These are phyloP conservation scores for Colletotrichum abscissum DNA, from an alignment of 2,329 filamentous ascomycete species.

Conservation along the genomic window DNA sequence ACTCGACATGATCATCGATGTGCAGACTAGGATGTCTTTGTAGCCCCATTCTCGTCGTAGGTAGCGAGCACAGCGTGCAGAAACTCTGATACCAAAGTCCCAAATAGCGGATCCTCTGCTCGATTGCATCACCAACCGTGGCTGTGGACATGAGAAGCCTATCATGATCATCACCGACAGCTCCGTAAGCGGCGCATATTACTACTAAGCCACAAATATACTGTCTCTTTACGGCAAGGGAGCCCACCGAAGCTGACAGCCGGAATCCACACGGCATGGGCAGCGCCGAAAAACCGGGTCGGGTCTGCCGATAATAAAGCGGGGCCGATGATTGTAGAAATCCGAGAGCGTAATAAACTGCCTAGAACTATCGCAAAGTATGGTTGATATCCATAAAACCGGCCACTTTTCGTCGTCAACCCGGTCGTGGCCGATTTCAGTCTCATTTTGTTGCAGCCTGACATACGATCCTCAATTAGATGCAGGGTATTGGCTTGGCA, in stretches of 20 bases:
- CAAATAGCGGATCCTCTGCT: background rate
- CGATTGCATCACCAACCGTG: background rate
- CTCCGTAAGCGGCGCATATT: background rate
- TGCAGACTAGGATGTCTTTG: background rate
- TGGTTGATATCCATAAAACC: background rate
- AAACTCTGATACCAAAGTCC: background rate
- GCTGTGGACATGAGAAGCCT: background rate
- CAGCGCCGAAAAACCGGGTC: background rate
- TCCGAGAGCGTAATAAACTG: background rate
- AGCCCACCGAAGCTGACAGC: background rate
- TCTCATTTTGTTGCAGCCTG: background rate
- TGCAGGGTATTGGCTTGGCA: slow-evolving; percentile 28
- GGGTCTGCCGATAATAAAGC: background rate
- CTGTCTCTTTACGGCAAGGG: background rate
- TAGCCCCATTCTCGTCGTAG: background rate
- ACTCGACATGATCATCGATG: too few species aligned
- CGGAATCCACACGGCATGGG: background rate
- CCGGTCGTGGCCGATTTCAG: background rate
- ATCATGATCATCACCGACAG: background rate
- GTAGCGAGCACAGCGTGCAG: background rate
- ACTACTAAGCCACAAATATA: background rate
- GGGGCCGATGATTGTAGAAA: background rate
- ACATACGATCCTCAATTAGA: background rate
- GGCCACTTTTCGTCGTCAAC: background rate
- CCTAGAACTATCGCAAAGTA: background rate